Evolutionary conservation across 352 stramenopile genomes (phyloP).

Genomic region (Phytophthora boehmeriae): DNA sequence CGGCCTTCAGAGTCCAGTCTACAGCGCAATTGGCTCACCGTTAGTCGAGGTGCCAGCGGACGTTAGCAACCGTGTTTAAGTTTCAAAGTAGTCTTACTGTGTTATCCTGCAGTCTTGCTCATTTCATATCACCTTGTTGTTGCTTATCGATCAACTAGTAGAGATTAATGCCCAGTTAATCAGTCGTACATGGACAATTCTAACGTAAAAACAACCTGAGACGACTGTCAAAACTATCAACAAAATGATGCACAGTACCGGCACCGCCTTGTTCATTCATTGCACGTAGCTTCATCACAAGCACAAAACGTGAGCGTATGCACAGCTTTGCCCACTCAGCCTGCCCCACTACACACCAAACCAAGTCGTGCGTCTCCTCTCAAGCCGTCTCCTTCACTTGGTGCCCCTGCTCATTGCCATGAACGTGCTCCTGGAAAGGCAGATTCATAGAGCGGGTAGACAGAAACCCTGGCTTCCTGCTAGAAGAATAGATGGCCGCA

Average conservation of each 20-base stretch:
- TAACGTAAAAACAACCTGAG: not conserved
- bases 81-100: conserved; percentile 13
- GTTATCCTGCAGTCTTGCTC: conserved; percentile 1
- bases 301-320: conserved; percentile 6
- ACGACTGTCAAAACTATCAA: not conserved
- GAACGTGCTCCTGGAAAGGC: conserved; percentile 38
- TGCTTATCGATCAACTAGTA: not conserved
- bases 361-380: not conserved
- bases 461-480: conserved; percentile 38
- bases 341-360: not conserved
- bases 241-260: too few species aligned
- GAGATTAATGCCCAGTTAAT: too few species aligned
- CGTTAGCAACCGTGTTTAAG: conserved; percentile 22
- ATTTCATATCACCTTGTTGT: not conserved
- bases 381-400: conserved; percentile 9
- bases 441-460: conserved; percentile 78
- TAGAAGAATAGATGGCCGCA: conserved; percentile 30
- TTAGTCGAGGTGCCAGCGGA: conserved; percentile 11
- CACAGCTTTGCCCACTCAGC: conserved; percentile 8
- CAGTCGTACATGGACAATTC: not conserved
- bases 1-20: conserved; percentile 23
- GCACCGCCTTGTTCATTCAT: too few species aligned
- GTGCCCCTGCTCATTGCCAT: conserved; percentile 9
- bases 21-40: conserved; percentile 31
- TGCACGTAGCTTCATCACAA: not conserved